Conservation (phyloP, 352 stramenopile genomes). For the Pythium oligandrum region DNA sequence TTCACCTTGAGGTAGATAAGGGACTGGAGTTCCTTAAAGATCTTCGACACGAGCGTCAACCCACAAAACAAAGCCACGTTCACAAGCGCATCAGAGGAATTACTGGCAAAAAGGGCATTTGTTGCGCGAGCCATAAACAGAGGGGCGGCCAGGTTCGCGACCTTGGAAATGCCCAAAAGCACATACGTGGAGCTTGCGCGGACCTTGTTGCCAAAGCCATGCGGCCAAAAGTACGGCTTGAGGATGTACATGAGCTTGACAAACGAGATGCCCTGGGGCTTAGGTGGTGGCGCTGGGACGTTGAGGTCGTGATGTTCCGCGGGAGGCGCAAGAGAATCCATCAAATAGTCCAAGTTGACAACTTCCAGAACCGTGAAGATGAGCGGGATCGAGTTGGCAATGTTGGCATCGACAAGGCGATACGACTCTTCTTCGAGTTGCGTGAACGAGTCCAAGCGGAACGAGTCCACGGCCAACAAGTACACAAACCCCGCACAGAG, state of each 20-base stretch:
- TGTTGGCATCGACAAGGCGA: conserved; percentile 58
- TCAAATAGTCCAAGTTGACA: conserved; percentile 68
- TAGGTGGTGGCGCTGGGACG: conserved; percentile 16
- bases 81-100: conserved; percentile 41
- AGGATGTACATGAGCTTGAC: conserved; percentile 83
- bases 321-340: conserved; percentile 44
- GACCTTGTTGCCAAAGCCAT: conserved; percentile 62
- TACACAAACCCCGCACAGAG: conserved; percentile 53
- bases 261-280: conserved; percentile 65
- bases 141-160: conserved; percentile 88
- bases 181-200: conserved; percentile 91
- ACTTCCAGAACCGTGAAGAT: conserved; percentile 85
- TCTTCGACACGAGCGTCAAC: conserved; percentile 82
- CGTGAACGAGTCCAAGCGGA: conserved; percentile 64
- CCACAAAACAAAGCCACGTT: conserved; percentile 73
- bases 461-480: conserved; percentile 67
- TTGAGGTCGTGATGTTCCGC: conserved; percentile 17
- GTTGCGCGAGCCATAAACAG: conserved; percentile 93
- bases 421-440: conserved; percentile 46
- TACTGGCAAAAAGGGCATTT: conserved; percentile 81
- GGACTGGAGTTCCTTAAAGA: conserved; percentile 95
- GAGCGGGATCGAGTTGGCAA: conserved; percentile 76
- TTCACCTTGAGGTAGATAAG: conserved; percentile 95
- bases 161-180: conserved; percentile 90
- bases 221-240: conserved; percentile 85